These are phyloP conservation scores for Metroxylon sagu DNA, from an alignment of 176 grass and related monocot genomes.

Conservation along the genomic window DNA sequence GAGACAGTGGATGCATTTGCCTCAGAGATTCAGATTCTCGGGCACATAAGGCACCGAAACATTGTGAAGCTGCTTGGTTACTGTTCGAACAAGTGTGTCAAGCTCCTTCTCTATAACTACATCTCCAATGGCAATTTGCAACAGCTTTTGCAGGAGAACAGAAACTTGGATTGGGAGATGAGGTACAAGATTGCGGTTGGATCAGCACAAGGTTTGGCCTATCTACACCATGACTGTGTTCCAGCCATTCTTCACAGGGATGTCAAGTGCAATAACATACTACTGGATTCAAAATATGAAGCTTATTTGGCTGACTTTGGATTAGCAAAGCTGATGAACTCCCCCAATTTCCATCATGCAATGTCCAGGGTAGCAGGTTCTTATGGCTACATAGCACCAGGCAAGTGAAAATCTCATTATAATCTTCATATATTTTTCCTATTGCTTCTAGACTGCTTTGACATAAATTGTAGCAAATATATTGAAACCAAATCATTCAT, in stretches of 20 bases:
- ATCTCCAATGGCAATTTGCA: constrained; percentile 83
- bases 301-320: constrained; percentile 93
- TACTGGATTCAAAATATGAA: constrained; percentile 82
- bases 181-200: constrained; percentile 80
- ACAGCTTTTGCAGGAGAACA: constrained; percentile 64
- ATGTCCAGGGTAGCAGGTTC: constrained; percentile 87
- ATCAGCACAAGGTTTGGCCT: constrained; percentile 71
- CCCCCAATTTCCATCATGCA: constrained; percentile 76
- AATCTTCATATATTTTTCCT: no score
- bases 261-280: constrained; percentile 94
- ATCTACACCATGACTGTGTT: constrained; percentile 87
- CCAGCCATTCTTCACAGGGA: constrained; percentile 85
- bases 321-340: constrained; percentile 92
- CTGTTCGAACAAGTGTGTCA: constrained; percentile 88
- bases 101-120: constrained; percentile 94
- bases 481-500: no score
- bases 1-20: constrained; percentile 59
- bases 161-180: constrained; percentile 82
- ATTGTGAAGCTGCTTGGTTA: constrained; percentile 87
- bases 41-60: constrained; percentile 97
- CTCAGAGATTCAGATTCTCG: constrained; percentile 82
- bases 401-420: constrained; percentile 32
- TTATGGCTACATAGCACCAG: constrained; percentile 98
- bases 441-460: no score
- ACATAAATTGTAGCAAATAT: no score